Percentiles rank a stretch among this genome's conserved stretches.
phyloP scores from a whole-genome alignment of 2,329 filamentous ascomycete species.

The Blastomyces gilchristii region DNA sequence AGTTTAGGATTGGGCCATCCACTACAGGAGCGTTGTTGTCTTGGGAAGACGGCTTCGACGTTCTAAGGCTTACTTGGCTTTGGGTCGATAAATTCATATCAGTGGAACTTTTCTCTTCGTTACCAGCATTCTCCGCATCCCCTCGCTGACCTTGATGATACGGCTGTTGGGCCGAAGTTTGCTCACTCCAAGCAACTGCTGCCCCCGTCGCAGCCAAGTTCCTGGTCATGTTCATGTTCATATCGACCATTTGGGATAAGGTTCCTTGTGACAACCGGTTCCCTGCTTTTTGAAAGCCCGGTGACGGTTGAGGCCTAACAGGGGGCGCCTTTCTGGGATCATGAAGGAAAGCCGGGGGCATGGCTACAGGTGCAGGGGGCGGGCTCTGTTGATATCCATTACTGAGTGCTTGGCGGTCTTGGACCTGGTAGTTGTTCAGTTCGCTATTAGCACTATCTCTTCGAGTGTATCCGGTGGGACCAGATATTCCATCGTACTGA shows the following conservation, averaged over 20 bases:
- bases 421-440: slow-evolving; percentile 14
- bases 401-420: slow-evolving; percentile 23
- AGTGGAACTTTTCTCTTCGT: slow-evolving; percentile 24
- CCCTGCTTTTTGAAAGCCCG: slow-evolving; percentile 69
- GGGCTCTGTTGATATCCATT: slow-evolving; percentile 39
- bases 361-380: slow-evolving; percentile 64
- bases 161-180: slow-evolving; percentile 20
- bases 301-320: slow-evolving; percentile 60
- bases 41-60: slow-evolving; percentile 2
- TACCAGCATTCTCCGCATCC: slow-evolving; percentile 29
- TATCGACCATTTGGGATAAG: slow-evolving; percentile 66
- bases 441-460: slow-evolving; percentile 36
- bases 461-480: slow-evolving; percentile 23
- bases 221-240: slow-evolving; percentile 44
- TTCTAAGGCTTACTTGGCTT: slow-evolving; percentile 10
- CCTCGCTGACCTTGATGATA: slow-evolving; percentile 31
- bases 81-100: slow-evolving; percentile 19
- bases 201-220: slow-evolving; percentile 30
- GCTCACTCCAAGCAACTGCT: slow-evolving; percentile 32
- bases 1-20: not conserved
- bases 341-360: slow-evolving; percentile 72
- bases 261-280: slow-evolving; percentile 76
- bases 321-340: slow-evolving; percentile 59
- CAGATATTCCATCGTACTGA: slow-evolving; percentile 18
- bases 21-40: not conserved